Evolutionary conservation across 331 rosid genomes (phyloP).

Genomic region (Saraca asoca): DNA sequence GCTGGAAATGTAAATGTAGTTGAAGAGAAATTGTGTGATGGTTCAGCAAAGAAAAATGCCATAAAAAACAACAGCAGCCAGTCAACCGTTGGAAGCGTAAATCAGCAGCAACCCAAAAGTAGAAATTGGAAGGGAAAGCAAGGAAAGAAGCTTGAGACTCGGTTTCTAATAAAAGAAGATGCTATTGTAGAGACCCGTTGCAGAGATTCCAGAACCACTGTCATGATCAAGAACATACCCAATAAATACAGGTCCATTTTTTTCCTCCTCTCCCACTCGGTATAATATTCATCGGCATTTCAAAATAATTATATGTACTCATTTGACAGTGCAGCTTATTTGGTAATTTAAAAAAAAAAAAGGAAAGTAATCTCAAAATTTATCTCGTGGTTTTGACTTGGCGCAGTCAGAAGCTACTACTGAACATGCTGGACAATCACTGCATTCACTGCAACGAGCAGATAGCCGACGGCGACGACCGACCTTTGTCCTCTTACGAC

Average conservation of each 20-base stretch:
- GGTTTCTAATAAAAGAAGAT: slow-evolving; percentile 65
- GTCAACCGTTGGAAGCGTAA: not conserved
- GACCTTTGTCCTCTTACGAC: slow-evolving; percentile 77
- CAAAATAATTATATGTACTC: too few relatives aligned
- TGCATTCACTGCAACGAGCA: slow-evolving; percentile 82
- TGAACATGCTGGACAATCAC: slow-evolving; percentile 91
- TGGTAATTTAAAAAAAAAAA: too few relatives aligned
- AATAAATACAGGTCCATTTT: slow-evolving; percentile 76
- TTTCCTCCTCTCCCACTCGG: not conserved
- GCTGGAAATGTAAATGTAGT: slow-evolving; percentile 5
- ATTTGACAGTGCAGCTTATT: too few relatives aligned
- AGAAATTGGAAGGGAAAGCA: slow-evolving; percentile 59
- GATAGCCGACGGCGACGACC: slow-evolving; percentile 48
- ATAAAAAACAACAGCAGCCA: slow-evolving; percentile 24
- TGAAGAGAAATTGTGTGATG: slow-evolving; percentile 32
- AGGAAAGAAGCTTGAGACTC: slow-evolving; percentile 52
- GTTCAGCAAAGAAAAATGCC: slow-evolving; percentile 25
- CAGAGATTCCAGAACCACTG: slow-evolving; percentile 72
- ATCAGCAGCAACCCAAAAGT: slow-evolving; percentile 35
- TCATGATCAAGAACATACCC: slow-evolving; percentile 92
- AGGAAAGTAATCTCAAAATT: too few relatives aligned
- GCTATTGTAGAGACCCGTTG: slow-evolving; percentile 45
- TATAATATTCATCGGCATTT: too few relatives aligned
- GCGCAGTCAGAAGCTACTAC: slow-evolving; percentile 71
- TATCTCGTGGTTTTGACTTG: not conserved